Evolutionary conservation across 176 grass and related monocot species (phyloP).

Genomic region (Paspalum notatum): DNA sequence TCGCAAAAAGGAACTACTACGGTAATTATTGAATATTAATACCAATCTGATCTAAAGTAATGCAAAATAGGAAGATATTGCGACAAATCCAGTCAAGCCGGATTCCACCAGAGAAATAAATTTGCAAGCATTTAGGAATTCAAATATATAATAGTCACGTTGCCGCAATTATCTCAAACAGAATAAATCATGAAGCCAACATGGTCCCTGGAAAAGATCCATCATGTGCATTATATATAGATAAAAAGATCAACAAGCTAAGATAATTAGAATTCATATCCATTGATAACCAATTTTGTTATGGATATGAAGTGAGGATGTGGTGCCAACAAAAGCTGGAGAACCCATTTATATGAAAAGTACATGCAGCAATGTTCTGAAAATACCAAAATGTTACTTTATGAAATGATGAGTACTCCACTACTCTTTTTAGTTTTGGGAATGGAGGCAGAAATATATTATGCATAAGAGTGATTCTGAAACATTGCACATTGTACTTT

Average conservation of each 20-base stretch:
- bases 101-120: neutral
- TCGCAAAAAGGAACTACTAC: neutral
- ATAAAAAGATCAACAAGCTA: neutral
- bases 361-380: neutral
- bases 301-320: neutral
- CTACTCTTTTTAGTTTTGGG: neutral
- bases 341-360: neutral
- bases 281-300: neutral
- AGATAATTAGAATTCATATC: neutral
- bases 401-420: neutral
- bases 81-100: neutral
- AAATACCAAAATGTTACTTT: neutral
- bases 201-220: neutral
- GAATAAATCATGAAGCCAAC: neutral
- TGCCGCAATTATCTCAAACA: neutral
- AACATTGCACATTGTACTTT: neutral
- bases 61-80: neutral
- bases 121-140: neutral
- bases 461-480: neutral
- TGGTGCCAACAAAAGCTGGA: neutral
- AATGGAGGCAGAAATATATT: neutral
- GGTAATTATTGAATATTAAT: neutral
- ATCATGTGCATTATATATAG: neutral
- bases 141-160: neutral
- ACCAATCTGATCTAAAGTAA: constrained; percentile 10